Base-by-base conservation (phyloP, 352 stramenopile species). In the Pythium rhizo-oryzae region DNA sequence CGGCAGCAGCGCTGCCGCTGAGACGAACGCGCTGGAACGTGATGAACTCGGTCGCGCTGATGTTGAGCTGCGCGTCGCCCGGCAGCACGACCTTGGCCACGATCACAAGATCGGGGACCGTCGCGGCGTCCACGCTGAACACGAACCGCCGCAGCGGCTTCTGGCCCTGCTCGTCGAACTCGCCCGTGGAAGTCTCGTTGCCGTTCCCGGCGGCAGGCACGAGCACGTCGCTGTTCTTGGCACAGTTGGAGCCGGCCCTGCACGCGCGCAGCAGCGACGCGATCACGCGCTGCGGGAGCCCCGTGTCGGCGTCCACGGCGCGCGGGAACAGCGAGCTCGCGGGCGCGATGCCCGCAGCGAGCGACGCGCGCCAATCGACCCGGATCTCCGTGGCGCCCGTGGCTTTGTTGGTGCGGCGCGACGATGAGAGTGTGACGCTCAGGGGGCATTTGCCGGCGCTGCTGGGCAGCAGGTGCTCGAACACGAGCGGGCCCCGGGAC, bases 21-120 rank as follows among this genome's bases (percentile, higher is more conserved):
- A 71, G 8, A 1, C 25, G 54, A 1, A 71, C 30, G 16, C 43
- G 41, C 57, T 66, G 49, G 65, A 93, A 86, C 19, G 80, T 66
- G 8, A 93, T 16, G 61, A 85, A 93, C 66, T 93, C 82, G 44
- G 82, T 80, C 25, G 80, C 78, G 65, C 66, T 77, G 33, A 90
- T 72, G 43, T 75, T 75, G 49, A 91, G 81, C 33, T 71, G 64
- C 16, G 73, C 62, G 55, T 65, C 68, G 21, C 82, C 82, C 0
- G 85, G 85, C 39, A 93, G 56, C 15, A 78, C 69, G 37, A 93
- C 67, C 8, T 86, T 78, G 21, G 75, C 85, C 35, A 90, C 72
- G 46, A 93, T 69, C 56, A 91, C 81, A 68, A 84, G 90, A 21
- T 87, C 71, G 33, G 76, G 28, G 28, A 33, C 37, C 37, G 37